A percentile compares a stretch with the other conserved stretches of the same genome.
These are phyloP conservation scores for Erythrophleum fordii DNA, from an alignment of 306 rosid species.

Conservation along the genomic window DNA sequence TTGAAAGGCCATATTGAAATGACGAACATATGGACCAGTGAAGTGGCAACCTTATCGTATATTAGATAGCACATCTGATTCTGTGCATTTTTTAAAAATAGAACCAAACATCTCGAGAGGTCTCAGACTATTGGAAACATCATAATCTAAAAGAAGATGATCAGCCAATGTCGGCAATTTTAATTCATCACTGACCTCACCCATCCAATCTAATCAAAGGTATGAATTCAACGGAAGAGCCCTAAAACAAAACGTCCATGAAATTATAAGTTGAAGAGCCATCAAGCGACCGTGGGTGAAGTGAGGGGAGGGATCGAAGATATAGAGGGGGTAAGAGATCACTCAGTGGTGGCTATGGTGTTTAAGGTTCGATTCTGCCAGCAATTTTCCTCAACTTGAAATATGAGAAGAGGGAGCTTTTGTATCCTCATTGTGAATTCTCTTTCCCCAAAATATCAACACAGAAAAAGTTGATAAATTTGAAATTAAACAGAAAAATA, in stretches of 20 bases:
- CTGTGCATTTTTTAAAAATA: background rate
- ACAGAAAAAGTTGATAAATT: background rate
- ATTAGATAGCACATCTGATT: background rate
- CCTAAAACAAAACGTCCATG: no score
- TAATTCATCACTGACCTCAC: constrained; percentile 44
- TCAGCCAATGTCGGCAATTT: constrained; percentile 54
- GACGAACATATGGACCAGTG: no score
- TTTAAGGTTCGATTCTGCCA: constrained; percentile 81
- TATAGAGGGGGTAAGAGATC: background rate
- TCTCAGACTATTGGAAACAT: constrained; percentile 37
- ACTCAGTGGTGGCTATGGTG: constrained; percentile 64
- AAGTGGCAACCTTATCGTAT: no score
- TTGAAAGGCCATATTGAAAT: background rate
- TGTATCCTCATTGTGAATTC: constrained; percentile 57
- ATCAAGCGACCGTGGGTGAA: background rate
- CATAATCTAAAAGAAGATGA: constrained; percentile 35
- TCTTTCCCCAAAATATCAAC: constrained; percentile 32
- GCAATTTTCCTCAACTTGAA: constrained; percentile 59
- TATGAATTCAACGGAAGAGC: background rate
- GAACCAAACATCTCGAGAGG: constrained; percentile 6
- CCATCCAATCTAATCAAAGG: background rate
- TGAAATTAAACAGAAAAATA: background rate
- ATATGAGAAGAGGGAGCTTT: constrained; percentile 83
- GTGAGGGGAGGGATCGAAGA: no score
- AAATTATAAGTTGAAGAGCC: background rate